These are phyloP conservation scores for Aspergillus olivimuriae DNA, from an alignment of 495 filamentous ascomycete species.

Conservation along the genomic window DNA sequence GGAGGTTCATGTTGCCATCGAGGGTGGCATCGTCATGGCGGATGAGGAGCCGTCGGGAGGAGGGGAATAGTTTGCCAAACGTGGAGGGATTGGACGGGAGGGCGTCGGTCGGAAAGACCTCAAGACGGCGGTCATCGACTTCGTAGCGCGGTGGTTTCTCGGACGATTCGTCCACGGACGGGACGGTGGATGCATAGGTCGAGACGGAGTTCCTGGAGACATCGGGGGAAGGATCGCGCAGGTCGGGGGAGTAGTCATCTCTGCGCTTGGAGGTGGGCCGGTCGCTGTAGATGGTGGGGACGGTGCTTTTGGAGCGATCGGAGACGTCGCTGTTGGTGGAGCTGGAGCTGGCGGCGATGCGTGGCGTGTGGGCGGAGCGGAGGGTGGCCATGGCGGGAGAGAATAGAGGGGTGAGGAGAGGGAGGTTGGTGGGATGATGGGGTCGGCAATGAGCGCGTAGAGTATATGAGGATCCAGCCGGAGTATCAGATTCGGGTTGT, in stretches of 20 bases:
- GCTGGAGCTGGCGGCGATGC: too few species aligned
- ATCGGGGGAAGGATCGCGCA: conserved; percentile 20
- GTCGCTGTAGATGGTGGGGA: conserved; percentile 58
- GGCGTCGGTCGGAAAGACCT: conserved; percentile 54
- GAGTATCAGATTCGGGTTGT: too few species aligned
- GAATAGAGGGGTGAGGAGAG: too few species aligned
- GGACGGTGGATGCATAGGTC: conserved; percentile 71
- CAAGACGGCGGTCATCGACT: conserved; percentile 56
- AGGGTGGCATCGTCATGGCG: conserved; percentile 86
- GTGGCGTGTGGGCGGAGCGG: too few species aligned
- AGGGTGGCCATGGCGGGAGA: too few species aligned
- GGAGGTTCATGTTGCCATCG: conserved; percentile 97
- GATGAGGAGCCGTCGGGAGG: conserved; percentile 70
- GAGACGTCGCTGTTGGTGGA: conserved; percentile 59
- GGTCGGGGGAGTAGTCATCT: conserved; percentile 1
- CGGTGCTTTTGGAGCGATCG: conserved; percentile 60
- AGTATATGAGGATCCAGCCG: too few species aligned
- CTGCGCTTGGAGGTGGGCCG: conserved; percentile 42
- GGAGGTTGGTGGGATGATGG: too few species aligned
- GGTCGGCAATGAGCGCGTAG: too few species aligned
- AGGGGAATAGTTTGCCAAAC: conserved; percentile 85
- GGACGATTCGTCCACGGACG: conserved; percentile 54
- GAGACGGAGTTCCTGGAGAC: conserved; percentile 62
- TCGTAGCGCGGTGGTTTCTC: conserved; percentile 54
- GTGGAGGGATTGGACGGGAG: conserved; percentile 72